Percentiles rank a stretch among this genome's conserved stretches.
phyloP scores from a whole-genome alignment of 1,284 basidiomycete species.

The Cutaneotrichosporon cutaneum region DNA sequence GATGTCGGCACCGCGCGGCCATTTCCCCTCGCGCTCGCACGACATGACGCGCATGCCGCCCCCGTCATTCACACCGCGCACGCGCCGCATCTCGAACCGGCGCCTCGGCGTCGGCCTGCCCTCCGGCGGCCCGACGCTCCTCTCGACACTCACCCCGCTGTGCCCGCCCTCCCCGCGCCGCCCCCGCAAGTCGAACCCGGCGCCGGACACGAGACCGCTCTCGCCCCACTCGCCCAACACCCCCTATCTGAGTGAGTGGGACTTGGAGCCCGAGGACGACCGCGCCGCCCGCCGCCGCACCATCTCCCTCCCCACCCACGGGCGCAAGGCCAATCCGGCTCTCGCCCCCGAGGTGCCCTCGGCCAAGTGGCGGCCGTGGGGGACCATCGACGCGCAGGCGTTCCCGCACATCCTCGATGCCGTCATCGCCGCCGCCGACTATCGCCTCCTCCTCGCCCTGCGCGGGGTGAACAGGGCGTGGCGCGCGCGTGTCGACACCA shows the following conservation, averaged over 20 bases:
- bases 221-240: neutral
- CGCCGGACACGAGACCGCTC: neutral
- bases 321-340: constrained; percentile 1
- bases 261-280: neutral
- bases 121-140: neutral
- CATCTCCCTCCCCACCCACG: constrained; percentile 3
- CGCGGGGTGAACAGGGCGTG: neutral
- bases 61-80: neutral
- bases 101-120: neutral
- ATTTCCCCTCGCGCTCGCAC: neutral
- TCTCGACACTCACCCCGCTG: neutral
- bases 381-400: neutral
- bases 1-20: neutral
- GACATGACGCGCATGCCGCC: constrained; percentile 1
- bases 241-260: neutral
- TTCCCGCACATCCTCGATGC: constrained; percentile 1
- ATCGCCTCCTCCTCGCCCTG: neutral
- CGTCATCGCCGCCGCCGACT: constrained; percentile 1
- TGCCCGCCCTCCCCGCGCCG: neutral
- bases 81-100: neutral
- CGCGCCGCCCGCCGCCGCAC: neutral
- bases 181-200: neutral
- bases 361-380: constrained; percentile 4
- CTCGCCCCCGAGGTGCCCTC: neutral
- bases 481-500: neutral